Evolutionary conservation across 2,329 filamentous ascomycete species (phyloP), one percentile per base, ranked within the genome.

Genomic region (Nannizzia gypsea): DNA sequence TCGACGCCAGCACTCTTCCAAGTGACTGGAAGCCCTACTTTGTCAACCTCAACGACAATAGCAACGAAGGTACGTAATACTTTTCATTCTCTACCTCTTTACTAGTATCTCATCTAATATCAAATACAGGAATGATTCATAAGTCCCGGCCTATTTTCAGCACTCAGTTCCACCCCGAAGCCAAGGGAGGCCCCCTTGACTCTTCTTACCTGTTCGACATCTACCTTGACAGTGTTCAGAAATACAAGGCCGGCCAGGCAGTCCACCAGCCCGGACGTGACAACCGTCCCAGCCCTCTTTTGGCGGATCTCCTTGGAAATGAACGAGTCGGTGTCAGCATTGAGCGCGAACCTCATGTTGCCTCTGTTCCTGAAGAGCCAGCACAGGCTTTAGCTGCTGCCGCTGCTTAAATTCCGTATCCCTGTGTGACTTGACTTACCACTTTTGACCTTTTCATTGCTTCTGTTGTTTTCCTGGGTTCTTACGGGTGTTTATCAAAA

Each of bases 101-200:
- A 40, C 3, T 44, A n/a, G 55, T 52, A 42, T 38, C 17, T 38
- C 36, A 31, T 59, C 48, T 62, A 36, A 50, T 24, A 13, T 56
- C 4, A 26, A 48, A 56, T 62, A 67, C 66, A 70, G 80, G 88
- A 62, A 90, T 99, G 84, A 90, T 96, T 73, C 93, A 99, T 82
- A 90, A 88, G 77, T 88, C 88, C 61, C 89, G 92, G 38, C 93
- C 93, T 64, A 99, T 99, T 73, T 97, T 99, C 82, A 92, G 89
- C 64, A 96, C 91, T 24, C 93, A 99, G 76, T 99, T 99, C 85
- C 93, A 99, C 73, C 93, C 93, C 15, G 93, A 99, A 78, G 93
- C 93, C 67, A 96, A 96, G 81, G 93, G 93, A 63, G 93, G 93
- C 59, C 93, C 93, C 59, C 88, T 96, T 77, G 93, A 99, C 79